Evolutionary conservation across 129 eudicot species (phyloP), one percentile per base, ranked within the genome.

Genomic region (Erigeron canadensis): DNA sequence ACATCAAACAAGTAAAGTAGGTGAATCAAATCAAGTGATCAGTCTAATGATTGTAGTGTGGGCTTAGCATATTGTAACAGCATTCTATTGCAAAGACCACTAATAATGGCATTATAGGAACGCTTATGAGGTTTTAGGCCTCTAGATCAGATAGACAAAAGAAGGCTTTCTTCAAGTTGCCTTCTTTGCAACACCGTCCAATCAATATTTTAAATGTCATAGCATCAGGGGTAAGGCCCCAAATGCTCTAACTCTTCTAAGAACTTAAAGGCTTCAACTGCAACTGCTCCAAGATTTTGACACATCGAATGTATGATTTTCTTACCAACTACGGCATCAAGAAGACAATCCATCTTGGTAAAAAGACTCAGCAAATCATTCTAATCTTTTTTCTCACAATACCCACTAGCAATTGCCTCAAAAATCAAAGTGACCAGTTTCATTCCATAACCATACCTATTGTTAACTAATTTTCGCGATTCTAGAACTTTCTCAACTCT

Each of bases 321-420:
- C 81, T 89, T 94, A 7, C 95, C 95, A 51, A 81, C 50, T 16
- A 44, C 47, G 2, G 70, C 62, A 79, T 86, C 79, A 2, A 91
- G 98, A 16, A 70, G 62, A 76, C 87, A 65, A 17, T 70, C 17
- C 13, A 73, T 44, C 55, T 94, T 93, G 48, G 46, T 18, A 43
- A 89, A 86, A 64, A 94, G 89, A 56, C 88, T 86, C 13, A 82
- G 18, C 40, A 94, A 73, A 82, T 94, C 96, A 68, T 77, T 74
- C 50, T 83, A 94, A 78, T 94, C 97, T 78, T 77, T 84, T 81
- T 94, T 94, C 63, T 77, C 79, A 81, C 95, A 89, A 66, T 89
- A 94, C 41, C 85, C 86, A 65, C 77, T 39, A 10, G 80, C 80
- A 82, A 89, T 81, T 50, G 85, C 84, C 74, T 76, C 73, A 44